Evolutionary conservation across 257 asterid genomes (phyloP).

Genomic region (Salvia rosmarinus): DNA sequence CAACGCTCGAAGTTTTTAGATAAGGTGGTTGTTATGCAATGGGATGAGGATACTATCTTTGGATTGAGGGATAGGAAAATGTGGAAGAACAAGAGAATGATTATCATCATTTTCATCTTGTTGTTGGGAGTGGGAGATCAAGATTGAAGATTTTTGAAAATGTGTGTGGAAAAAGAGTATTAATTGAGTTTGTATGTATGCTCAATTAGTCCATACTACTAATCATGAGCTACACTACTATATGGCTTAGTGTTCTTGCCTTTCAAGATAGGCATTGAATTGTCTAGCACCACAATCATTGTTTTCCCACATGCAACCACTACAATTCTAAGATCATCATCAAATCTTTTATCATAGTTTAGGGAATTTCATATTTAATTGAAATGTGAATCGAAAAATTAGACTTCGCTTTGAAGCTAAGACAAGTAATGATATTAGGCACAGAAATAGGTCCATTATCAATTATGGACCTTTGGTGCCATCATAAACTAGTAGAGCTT

Average conservation of each 20-base stretch:
- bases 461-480: constrained; percentile 35
- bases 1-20: constrained; percentile 65
- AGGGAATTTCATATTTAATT: constrained; percentile 17
- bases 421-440: constrained; percentile 22
- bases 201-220: constrained; percentile 21
- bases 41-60: constrained; percentile 46
- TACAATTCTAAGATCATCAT: background rate
- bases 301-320: constrained; percentile 16
- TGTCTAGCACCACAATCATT: background rate
- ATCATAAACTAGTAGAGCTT: constrained; percentile 3
- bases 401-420: constrained; percentile 47
- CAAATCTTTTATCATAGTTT: constrained; percentile 19
- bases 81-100: constrained; percentile 38
- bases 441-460: constrained; percentile 32
- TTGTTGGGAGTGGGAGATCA: constrained; percentile 21
- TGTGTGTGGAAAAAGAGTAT: constrained; percentile 21
- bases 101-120: background rate
- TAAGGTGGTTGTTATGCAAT: constrained; percentile 56
- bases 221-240: constrained; percentile 38
- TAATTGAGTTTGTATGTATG: constrained; percentile 30
- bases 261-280: constrained; percentile 51
- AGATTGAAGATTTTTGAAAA: constrained; percentile 10
- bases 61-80: constrained; percentile 34
- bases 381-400: constrained; percentile 23
- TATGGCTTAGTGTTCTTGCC: constrained; percentile 33